phyloP scores from a whole-genome alignment of 805 yeast genomes.

The Pichia ethanolica region DNA sequence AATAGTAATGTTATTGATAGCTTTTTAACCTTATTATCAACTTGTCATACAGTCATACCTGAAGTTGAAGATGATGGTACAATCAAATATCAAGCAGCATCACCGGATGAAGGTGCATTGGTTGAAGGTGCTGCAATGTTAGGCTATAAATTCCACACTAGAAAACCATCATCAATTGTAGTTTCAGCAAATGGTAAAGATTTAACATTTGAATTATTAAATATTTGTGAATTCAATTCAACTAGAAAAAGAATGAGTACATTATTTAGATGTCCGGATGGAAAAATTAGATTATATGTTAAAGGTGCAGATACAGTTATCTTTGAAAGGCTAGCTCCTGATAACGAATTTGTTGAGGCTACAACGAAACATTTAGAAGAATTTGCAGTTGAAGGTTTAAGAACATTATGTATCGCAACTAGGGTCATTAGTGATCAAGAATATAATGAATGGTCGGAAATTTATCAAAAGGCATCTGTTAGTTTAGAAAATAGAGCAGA shows the following conservation, averaged over 20 bases:
- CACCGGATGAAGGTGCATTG: constrained; percentile 98
- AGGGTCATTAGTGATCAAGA: constrained; percentile 75
- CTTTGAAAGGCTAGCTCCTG: constrained; percentile 66
- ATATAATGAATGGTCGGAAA: constrained; percentile 58
- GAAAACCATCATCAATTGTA: constrained; percentile 78
- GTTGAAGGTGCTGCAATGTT: constrained; percentile 92
- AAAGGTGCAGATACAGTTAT: constrained; percentile 98
- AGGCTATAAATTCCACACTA: constrained; percentile 76
- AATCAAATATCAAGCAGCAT: constrained; percentile 94
- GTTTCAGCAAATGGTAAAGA: constrained; percentile 49
- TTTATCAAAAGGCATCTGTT: constrained; percentile 75
- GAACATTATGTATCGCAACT: constrained; percentile 89
- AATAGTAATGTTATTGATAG: constrained; percentile 56
- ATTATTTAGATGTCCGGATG: constrained; percentile 89
- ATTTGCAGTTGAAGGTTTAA: constrained; percentile 91
- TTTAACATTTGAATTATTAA: constrained; percentile 66
- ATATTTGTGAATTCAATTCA: constrained; percentile 94
- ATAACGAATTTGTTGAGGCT: constrained; percentile 73
- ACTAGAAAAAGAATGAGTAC: constrained; percentile 98
- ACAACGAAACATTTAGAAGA: constrained; percentile 88
- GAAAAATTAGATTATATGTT: constrained; percentile 76
- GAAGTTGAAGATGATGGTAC: constrained; percentile 58
- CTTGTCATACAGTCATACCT: constrained; percentile 97
- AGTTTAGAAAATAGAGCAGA: constrained; percentile 68
- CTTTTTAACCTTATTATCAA: constrained; percentile 75